Conservation (phyloP, 2,329 filamentous ascomycete species). For the Rutstroemia sydowiana region DNA sequence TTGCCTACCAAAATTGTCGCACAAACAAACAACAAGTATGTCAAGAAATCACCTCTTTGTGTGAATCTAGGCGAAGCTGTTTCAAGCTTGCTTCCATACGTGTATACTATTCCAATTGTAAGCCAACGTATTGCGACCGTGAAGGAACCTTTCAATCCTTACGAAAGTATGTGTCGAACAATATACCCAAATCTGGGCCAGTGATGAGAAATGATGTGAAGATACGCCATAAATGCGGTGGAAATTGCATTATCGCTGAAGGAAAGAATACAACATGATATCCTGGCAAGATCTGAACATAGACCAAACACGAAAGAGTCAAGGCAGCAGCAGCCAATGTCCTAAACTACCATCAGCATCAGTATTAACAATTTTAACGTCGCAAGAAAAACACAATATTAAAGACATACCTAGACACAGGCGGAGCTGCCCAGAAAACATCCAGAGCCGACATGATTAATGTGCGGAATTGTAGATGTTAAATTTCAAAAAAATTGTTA, state of each 20-base stretch:
- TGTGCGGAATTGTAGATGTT: constrained; percentile 6
- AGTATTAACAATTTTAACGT: constrained; percentile 29
- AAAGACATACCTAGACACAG: constrained; percentile 57
- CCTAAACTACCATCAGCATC: constrained; percentile 44
- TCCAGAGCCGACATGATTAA: constrained; percentile 41
- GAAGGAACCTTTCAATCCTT: constrained; percentile 28
- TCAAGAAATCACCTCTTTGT: constrained; percentile 58
- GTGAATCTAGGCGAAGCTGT: constrained; percentile 52
- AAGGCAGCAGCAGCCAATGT: constrained; percentile 56
- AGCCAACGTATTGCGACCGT: constrained; percentile 8
- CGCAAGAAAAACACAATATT: constrained; percentile 4
- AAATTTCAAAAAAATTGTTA: constrained; percentile 2
- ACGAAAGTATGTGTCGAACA: constrained; percentile 65
- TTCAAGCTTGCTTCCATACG: constrained; percentile 58
- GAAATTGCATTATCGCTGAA: constrained; percentile 42
- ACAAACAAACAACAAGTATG: constrained; percentile 57
- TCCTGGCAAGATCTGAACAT: constrained; percentile 44
- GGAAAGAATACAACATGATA: constrained; percentile 44
- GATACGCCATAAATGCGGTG: constrained; percentile 35
- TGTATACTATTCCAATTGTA: constrained; percentile 45
- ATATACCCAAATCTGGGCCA: constrained; percentile 35
- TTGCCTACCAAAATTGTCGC: constrained; percentile 55
- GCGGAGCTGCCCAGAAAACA: constrained; percentile 57
- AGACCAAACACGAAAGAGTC: constrained; percentile 49
- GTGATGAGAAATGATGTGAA: constrained; percentile 33